Evolutionary conservation across 495 filamentous ascomycete genomes (phyloP).

Genomic region (Durotheca rogersii): DNA sequence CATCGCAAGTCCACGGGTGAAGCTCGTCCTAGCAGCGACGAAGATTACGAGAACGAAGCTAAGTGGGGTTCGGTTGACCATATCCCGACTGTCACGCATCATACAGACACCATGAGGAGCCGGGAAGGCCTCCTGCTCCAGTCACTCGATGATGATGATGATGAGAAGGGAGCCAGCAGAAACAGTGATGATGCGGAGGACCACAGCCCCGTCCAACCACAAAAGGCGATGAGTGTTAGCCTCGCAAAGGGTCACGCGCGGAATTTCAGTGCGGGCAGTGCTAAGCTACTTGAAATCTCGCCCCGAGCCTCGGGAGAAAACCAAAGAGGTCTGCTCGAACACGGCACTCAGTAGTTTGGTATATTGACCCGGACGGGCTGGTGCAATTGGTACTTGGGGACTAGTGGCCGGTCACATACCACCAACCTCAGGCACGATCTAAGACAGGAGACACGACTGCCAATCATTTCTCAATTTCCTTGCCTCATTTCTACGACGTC

Average conservation of each 20-base stretch:
- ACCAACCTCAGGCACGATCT: conserved; percentile 8
- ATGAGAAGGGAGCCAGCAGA: conserved; percentile 22
- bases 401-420: conserved; percentile 1
- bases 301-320: conserved; percentile 49
- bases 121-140: conserved; percentile 70
- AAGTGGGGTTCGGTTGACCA: conserved; percentile 49
- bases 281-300: conserved; percentile 65
- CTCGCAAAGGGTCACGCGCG: conserved; percentile 62
- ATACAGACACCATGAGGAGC: conserved; percentile 43
- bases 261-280: conserved; percentile 74
- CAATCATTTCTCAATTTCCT: conserved; percentile 23
- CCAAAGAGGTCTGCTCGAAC: conserved; percentile 29
- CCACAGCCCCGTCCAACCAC: conserved; percentile 47
- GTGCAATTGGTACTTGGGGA: conserved; percentile 10
- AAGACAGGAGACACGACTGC: conserved; percentile 23
- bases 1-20: conserved; percentile 48
- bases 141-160: conserved; percentile 38
- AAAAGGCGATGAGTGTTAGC: conserved; percentile 65
- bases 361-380: conserved; percentile 9
- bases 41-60: conserved; percentile 36
- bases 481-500: conserved; percentile 1
- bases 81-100: conserved; percentile 42
- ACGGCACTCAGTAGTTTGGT: conserved; percentile 19
- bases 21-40: conserved; percentile 50
- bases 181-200: conserved; percentile 43